Conservation (phyloP, 345 rosid genomes). For the Ceriops tagal region DNA sequence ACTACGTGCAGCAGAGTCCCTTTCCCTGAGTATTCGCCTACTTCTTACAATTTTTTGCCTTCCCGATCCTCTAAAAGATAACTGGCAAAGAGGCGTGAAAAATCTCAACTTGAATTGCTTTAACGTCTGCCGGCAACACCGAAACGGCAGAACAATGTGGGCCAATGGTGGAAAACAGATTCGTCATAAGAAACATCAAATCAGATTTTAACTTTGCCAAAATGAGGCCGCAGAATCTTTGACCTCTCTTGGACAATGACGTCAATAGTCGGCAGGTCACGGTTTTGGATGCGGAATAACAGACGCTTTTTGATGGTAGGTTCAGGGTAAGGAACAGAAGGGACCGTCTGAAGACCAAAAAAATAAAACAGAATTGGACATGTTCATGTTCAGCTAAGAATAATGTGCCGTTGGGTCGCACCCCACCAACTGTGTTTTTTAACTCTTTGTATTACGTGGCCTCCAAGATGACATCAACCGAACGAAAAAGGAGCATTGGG, state of each 20-base stretch:
- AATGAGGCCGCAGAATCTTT: conserved; percentile 23
- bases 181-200: not conserved
- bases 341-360: conserved; percentile 9
- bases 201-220: conserved; percentile 13
- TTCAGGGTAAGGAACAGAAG: conserved; percentile 12
- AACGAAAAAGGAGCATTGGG: not conserved
- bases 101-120: not conserved
- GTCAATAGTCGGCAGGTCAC: conserved; percentile 20
- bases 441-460: conserved; percentile 13
- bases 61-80: no score
- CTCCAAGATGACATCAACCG: not conserved
- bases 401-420: conserved; percentile 10
- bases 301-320: not conserved
- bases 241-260: conserved; percentile 29
- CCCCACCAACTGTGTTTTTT: not conserved
- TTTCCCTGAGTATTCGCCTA: not conserved
- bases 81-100: not conserved
- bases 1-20: not conserved
- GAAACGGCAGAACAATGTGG: conserved; percentile 1
- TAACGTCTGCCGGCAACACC: not conserved
- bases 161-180: not conserved
- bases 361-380: not conserved
- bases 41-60: not conserved
- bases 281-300: conserved; percentile 10
- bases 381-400: not conserved